phyloP scores from a whole-genome alignment of 208 protist genomes.

The Trypanosoma congolense region DNA sequence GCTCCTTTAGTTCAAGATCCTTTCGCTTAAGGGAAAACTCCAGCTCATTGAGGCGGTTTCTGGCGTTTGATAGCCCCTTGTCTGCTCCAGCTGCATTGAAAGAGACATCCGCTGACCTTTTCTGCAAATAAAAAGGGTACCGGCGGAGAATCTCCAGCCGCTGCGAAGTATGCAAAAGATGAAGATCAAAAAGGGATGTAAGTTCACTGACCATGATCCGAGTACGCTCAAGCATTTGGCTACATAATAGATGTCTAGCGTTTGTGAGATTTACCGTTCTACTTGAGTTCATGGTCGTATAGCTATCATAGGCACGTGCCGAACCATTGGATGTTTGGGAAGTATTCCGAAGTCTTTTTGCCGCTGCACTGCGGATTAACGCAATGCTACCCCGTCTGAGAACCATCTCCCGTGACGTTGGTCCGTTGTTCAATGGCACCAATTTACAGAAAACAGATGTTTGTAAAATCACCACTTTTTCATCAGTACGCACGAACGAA shows the following conservation, averaged over 20 bases:
- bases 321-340: neutral
- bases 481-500: constrained; percentile 7
- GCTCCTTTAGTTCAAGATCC: neutral
- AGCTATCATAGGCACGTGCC: neutral
- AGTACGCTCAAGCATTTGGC: constrained; percentile 12
- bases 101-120: neutral
- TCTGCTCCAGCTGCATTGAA: neutral
- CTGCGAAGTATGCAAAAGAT: constrained; percentile 10
- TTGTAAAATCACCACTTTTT: constrained; percentile 9
- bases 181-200: constrained; percentile 13
- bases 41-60: constrained; percentile 7
- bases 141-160: neutral
- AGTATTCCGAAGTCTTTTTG: neutral
- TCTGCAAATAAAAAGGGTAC: neutral
- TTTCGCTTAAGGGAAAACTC: constrained; percentile 11
- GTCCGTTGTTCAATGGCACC: neutral
- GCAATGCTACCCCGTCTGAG: constrained; percentile 9
- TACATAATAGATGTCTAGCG: constrained; percentile 2
- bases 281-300: neutral
- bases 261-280: neutral
- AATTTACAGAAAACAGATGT: constrained; percentile 24
- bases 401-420: neutral
- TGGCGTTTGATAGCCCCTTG: neutral
- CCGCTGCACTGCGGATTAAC: constrained; percentile 10
- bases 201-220: constrained; percentile 13